phyloP scores from a whole-genome alignment of 2,329 filamentous ascomycete species.

The Beauveria sp. region DNA sequence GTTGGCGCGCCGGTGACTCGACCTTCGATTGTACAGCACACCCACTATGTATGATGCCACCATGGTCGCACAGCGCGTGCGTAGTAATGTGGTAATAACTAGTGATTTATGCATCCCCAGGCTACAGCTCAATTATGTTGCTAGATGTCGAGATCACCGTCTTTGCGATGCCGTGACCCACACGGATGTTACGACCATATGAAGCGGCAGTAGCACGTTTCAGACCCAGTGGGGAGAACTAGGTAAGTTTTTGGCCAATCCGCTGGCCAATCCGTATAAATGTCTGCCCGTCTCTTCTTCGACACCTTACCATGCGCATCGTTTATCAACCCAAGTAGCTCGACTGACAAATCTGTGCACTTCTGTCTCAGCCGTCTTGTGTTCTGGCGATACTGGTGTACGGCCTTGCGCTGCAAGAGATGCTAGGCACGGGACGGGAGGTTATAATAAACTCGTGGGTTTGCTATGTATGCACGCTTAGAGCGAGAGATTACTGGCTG shows the following conservation, averaged over 20 bases:
- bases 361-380: no score
- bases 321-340: no score
- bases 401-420: no score
- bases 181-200: not conserved
- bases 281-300: no score
- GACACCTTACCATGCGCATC: no score
- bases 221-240: not conserved
- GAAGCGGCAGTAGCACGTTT: conserved; percentile 3
- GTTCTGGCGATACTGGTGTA: no score
- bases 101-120: not conserved
- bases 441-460: no score
- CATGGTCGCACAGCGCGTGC: not conserved
- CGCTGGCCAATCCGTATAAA: not conserved
- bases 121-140: not conserved
- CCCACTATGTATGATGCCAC: not conserved
- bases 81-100: not conserved
- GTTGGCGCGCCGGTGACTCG: not conserved
- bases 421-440: no score
- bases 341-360: no score
- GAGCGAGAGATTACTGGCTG: no score
- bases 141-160: not conserved
- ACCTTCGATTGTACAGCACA: not conserved
- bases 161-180: not conserved
- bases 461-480: no score
- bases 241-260: no score